Conservation (phyloP, 768 basidiomycete species). For the Tricholoma terreum region DNA sequence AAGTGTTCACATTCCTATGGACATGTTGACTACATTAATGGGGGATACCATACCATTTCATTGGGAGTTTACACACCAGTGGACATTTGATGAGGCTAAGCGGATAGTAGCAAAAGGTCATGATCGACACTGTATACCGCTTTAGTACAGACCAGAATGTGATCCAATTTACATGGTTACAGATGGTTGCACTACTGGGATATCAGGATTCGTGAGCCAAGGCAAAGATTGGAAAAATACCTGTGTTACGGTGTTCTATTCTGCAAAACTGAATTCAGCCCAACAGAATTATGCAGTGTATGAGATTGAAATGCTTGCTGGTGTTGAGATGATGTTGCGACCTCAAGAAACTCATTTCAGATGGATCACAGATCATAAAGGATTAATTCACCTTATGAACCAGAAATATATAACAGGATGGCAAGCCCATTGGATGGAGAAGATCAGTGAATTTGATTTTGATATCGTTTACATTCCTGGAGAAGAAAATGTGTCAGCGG, state of each 20-base stretch:
- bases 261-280: conserved; percentile 2
- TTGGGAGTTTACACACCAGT: conserved; percentile 6
- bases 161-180: background rate
- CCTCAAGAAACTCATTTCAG: conserved; percentile 1
- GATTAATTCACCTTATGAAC: conserved; percentile 1
- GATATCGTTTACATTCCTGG: conserved; percentile 14
- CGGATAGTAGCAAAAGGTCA: background rate
- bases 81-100: conserved; percentile 1
- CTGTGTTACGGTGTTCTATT: background rate
- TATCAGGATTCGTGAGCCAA: background rate
- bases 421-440: conserved; percentile 9
- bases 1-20: background rate
- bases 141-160: background rate
- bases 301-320: conserved; percentile 3
- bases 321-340: conserved; percentile 4
- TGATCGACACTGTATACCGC: background rate
- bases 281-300: conserved; percentile 5
- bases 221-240: background rate
- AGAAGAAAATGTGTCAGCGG: conserved; percentile 19
- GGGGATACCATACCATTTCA: background rate
- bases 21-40: background rate
- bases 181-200: background rate
- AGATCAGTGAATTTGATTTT: conserved; percentile 15
- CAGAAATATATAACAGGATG: conserved; percentile 5
- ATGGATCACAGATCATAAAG: conserved; percentile 1